Conservation (phyloP, 495 filamentous ascomycete genomes). For the Aspergillus coremiiformis region DNA sequence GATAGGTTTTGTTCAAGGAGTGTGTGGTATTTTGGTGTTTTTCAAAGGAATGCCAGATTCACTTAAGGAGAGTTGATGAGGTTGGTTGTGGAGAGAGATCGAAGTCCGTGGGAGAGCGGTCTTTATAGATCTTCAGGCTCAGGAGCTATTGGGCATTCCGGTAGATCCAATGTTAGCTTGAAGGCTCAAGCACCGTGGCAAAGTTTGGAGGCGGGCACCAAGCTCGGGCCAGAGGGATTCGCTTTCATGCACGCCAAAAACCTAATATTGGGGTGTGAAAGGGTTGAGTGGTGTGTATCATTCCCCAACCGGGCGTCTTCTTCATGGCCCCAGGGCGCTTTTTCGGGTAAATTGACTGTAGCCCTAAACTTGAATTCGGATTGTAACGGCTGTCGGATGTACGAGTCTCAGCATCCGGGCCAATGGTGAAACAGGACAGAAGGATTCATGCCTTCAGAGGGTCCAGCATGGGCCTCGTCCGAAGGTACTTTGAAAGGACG, state of each 20-base stretch:
- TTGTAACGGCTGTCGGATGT: neutral
- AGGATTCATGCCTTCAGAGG: neutral
- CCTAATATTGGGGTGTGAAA: neutral
- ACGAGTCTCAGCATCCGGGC: neutral
- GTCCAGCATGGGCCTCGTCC: neutral
- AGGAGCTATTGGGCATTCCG: too few species aligned
- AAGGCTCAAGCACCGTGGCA: too few species aligned
- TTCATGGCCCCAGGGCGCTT: neutral
- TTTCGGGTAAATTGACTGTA: neutral
- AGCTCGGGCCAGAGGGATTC: neutral
- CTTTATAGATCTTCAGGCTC: slow-evolving; percentile 8
- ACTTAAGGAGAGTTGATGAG: neutral
- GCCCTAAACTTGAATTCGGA: neutral
- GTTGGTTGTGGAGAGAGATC: neutral
- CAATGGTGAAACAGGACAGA: neutral
- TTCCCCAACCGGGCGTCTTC: neutral
- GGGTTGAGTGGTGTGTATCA: neutral
- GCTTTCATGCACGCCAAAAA: neutral
- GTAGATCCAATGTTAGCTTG: neutral
- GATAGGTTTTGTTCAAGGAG: neutral
- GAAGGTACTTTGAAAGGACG: neutral
- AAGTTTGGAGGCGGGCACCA: neutral
- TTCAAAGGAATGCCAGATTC: slow-evolving; percentile 15
- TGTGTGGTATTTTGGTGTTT: too few species aligned
- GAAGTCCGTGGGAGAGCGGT: neutral